A percentile compares a stretch with the other conserved stretches of the same genome.
phyloP scores from a whole-genome alignment of 2,329 filamentous ascomycete genomes.

The Furcasterigmium furcatum region DNA sequence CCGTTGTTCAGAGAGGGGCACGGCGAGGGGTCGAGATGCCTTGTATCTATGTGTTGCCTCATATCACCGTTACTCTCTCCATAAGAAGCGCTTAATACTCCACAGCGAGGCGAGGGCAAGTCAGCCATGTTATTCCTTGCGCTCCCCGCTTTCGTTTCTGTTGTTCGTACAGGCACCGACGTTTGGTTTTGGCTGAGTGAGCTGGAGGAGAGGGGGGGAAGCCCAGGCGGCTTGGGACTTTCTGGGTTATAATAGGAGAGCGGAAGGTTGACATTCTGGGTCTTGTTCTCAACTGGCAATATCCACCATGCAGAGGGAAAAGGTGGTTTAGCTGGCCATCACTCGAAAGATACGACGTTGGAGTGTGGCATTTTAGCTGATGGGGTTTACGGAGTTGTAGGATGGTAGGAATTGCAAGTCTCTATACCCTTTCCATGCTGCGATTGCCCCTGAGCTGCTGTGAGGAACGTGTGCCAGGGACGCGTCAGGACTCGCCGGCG shows the following conservation, averaged over 20 bases:
- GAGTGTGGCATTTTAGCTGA: too few species aligned
- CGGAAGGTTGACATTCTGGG: too few species aligned
- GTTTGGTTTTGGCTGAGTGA: slow-evolving; percentile 6
- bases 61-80: not conserved
- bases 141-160: not conserved
- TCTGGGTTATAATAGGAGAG: slow-evolving; percentile 12
- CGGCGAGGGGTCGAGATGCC: not conserved
- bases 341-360: too few species aligned
- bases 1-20: not conserved
- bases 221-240: slow-evolving; percentile 33
- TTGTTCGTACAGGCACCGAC: not conserved
- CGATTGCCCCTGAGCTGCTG: too few species aligned
- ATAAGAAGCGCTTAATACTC: slow-evolving; percentile 7
- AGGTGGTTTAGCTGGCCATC: too few species aligned
- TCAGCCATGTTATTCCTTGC: slow-evolving; percentile 12
- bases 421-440: not conserved
- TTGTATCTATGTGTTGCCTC: not conserved
- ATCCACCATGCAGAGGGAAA: too few species aligned
- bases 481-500: too few species aligned
- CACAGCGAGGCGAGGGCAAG: not conserved
- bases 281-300: too few species aligned
- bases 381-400: too few species aligned
- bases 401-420: not conserved
- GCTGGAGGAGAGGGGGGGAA: slow-evolving; percentile 23
- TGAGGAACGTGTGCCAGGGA: too few species aligned